A percentile compares a stretch with the other conserved stretches of the same genome.
phyloP scores from a whole-genome alignment of 306 rosid species.

The Chamaecrista fasciculata region DNA sequence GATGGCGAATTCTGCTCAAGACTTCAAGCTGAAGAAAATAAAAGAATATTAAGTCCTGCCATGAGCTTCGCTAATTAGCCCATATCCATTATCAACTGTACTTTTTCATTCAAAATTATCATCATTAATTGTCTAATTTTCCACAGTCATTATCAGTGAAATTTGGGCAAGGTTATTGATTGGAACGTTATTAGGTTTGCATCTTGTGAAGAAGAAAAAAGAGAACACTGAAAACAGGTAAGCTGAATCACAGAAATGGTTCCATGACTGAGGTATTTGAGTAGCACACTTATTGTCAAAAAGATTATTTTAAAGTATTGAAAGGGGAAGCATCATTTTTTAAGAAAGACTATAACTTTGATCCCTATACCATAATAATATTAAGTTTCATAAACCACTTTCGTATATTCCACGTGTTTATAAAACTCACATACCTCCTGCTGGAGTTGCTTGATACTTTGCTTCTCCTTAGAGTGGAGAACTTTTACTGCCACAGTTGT shows the following conservation, averaged over 20 bases:
- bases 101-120: neutral
- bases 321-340: neutral
- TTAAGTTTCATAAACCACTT: slow-evolving; percentile 1
- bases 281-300: slow-evolving; percentile 18
- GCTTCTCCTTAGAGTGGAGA: slow-evolving; percentile 58
- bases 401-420: neutral
- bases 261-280: neutral
- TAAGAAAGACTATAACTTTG: neutral
- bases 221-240: neutral
- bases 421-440: slow-evolving; percentile 65
- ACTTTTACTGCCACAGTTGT: slow-evolving; percentile 91
- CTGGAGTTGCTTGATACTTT: slow-evolving; percentile 61
- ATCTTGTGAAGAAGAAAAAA: slow-evolving; percentile 12
- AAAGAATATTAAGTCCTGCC: slow-evolving; percentile 24
- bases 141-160: neutral
- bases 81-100: neutral
- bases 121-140: neutral
- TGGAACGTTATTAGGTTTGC: neutral
- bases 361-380: too few relatives aligned
- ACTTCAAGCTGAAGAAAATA: slow-evolving; percentile 65
- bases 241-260: neutral
- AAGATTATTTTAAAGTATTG: neutral
- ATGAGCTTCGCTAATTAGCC: slow-evolving; percentile 13
- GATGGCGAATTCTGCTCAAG: slow-evolving; percentile 86
- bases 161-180: neutral